phyloP scores from a whole-genome alignment of 2,329 filamentous ascomycete species.

The Exophiala calicioides region DNA sequence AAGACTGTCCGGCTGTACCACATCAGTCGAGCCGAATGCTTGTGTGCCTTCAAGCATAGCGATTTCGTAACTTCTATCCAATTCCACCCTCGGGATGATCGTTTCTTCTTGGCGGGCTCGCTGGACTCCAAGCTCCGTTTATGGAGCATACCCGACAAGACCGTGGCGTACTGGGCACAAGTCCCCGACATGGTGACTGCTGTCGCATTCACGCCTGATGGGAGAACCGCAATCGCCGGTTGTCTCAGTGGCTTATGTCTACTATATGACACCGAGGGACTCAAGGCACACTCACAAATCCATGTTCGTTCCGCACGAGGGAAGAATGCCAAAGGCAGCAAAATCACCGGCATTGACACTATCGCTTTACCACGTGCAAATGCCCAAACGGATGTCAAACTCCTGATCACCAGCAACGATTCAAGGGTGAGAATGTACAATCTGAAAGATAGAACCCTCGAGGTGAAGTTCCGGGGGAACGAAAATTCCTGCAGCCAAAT shows the following conservation, averaged over 20 bases:
- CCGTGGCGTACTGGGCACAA: slow-evolving; percentile 77
- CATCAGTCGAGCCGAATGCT: slow-evolving; percentile 76
- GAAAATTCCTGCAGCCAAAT: slow-evolving; percentile 91
- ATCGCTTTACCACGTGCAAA: slow-evolving; percentile 60
- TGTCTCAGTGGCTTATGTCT: slow-evolving; percentile 81
- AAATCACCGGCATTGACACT: slow-evolving; percentile 91
- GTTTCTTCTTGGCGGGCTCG: slow-evolving; percentile 93
- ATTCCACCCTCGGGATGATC: slow-evolving; percentile 91
- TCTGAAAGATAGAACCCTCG: slow-evolving; percentile 77
- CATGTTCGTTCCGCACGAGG: slow-evolving; percentile 91
- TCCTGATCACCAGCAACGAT: slow-evolving; percentile 92
- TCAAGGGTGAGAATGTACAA: slow-evolving; percentile 89
- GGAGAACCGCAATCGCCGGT: slow-evolving; percentile 84
- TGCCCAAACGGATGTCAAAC: slow-evolving; percentile 68
- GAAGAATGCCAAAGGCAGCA: slow-evolving; percentile 93
- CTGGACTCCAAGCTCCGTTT: slow-evolving; percentile 83
- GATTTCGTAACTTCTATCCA: slow-evolving; percentile 94
- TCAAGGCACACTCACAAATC: slow-evolving; percentile 81
- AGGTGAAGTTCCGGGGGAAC: slow-evolving; percentile 88
- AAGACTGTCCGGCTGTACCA: slow-evolving; percentile 97
- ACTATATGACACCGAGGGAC: slow-evolving; percentile 89
- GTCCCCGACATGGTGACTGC: slow-evolving; percentile 88
- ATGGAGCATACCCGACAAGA: slow-evolving; percentile 97
- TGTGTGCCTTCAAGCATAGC: slow-evolving; percentile 91
- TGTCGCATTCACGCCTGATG: slow-evolving; percentile 90